Conservation (phyloP, 495 filamentous ascomycete genomes). For the Wilcoxina mikolae region DNA sequence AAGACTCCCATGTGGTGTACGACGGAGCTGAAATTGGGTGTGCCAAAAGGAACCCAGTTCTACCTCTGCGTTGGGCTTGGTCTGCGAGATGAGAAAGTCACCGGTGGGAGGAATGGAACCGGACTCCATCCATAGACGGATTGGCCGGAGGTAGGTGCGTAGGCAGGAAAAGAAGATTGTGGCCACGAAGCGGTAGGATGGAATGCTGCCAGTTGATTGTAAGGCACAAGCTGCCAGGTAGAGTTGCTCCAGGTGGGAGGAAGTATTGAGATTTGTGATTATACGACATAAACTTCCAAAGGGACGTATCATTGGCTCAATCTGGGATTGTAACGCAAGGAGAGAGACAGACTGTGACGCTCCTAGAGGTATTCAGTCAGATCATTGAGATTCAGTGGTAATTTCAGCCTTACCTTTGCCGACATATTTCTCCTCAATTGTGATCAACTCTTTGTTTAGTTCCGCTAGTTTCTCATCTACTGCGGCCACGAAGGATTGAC, state of each 20-base stretch:
- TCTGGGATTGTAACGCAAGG: slow-evolving; percentile 45
- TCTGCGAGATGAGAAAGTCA: slow-evolving; percentile 62
- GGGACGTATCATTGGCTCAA: slow-evolving; percentile 39
- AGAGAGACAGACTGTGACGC: slow-evolving; percentile 30
- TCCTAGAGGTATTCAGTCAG: background rate
- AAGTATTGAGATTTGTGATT: slow-evolving; percentile 31
- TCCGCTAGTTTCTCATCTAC: slow-evolving; percentile 31
- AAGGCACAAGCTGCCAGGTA: slow-evolving; percentile 51
- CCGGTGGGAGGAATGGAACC: slow-evolving; percentile 46
- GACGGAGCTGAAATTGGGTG: slow-evolving; percentile 51
- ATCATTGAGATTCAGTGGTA: background rate
- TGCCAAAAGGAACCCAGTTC: slow-evolving; percentile 59
- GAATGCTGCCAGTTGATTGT: slow-evolving; percentile 52
- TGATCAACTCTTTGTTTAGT: slow-evolving; percentile 35
- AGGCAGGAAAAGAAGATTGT: slow-evolving; percentile 70
- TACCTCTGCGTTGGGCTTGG: slow-evolving; percentile 35
- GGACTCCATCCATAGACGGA: slow-evolving; percentile 71
- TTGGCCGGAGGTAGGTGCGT: slow-evolving; percentile 62
- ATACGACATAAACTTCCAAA: slow-evolving; percentile 41
- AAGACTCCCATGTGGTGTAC: slow-evolving; percentile 39
- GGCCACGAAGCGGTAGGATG: slow-evolving; percentile 45
- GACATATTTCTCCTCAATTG: slow-evolving; percentile 34
- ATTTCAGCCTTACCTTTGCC: slow-evolving; percentile 26
- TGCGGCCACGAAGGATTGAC: slow-evolving; percentile 19
- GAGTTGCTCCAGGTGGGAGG: slow-evolving; percentile 54